phyloP scores from a whole-genome alignment of 495 filamentous ascomycete genomes.

The Rhizodiscina lignyota region DNA sequence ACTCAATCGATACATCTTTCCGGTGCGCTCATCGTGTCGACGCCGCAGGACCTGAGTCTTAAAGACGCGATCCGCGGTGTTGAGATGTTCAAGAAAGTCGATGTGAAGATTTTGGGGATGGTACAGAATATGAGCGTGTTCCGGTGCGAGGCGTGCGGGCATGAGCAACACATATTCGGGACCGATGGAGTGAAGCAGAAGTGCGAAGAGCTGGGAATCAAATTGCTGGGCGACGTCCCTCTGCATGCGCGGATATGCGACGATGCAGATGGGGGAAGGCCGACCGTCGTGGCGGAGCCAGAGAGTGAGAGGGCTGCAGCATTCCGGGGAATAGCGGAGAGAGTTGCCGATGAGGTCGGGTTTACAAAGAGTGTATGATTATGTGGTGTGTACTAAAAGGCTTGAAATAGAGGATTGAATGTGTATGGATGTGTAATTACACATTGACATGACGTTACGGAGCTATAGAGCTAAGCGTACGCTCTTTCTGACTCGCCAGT shows the following conservation, averaged over 20 bases:
- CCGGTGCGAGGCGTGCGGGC: constrained; percentile 58
- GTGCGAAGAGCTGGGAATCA: constrained; percentile 48
- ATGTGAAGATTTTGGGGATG: constrained; percentile 70
- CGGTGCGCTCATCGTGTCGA: constrained; percentile 82
- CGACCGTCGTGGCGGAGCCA: constrained; percentile 78
- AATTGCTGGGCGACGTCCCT: constrained; percentile 77
- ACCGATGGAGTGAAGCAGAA: constrained; percentile 31
- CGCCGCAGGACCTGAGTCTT: constrained; percentile 79
- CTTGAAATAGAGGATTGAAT: too few relatives aligned
- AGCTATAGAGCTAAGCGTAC: too few relatives aligned
- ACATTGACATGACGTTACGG: too few relatives aligned
- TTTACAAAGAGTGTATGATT: too few relatives aligned
- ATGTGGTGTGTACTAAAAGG: too few relatives aligned
- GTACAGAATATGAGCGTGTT: constrained; percentile 93
- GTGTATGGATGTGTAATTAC: too few relatives aligned
- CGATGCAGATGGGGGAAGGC: constrained; percentile 77
- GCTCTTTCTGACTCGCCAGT: too few relatives aligned
- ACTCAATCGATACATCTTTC: constrained; percentile 79
- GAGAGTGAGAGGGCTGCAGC: constrained; percentile 50
- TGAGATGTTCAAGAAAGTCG: constrained; percentile 75
- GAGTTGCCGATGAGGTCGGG: constrained; percentile 5
- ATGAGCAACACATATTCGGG: constrained; percentile 67
- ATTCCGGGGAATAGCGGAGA: constrained; percentile 29
- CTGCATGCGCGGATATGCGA: constrained; percentile 74
- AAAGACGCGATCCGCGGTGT: constrained; percentile 81